These are phyloP conservation scores for Sanguinoderma infundibulare DNA, from an alignment of 1,284 basidiomycete genomes.

Conservation along the genomic window DNA sequence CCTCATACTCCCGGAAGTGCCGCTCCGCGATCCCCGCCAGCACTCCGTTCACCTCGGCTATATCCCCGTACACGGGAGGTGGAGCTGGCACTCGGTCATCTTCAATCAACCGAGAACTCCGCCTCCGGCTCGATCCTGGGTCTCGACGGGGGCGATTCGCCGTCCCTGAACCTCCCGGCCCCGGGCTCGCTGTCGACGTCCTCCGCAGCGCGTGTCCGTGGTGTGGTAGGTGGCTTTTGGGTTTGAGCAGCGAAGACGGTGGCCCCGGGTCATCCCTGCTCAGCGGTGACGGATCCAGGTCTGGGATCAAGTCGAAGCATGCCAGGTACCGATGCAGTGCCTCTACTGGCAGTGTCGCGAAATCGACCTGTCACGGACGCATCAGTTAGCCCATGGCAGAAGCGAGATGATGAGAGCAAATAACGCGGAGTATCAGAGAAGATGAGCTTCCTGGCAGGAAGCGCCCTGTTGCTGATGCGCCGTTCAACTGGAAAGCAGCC, in stretches of 20 bases:
- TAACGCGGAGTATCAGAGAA: not conserved
- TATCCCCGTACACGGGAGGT: constrained; percentile 66
- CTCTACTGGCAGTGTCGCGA: constrained; percentile 60
- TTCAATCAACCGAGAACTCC: constrained; percentile 71
- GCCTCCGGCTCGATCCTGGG: constrained; percentile 55
- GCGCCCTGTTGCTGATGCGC: constrained; percentile 1
- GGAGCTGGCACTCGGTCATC: constrained; percentile 50
- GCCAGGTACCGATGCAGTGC: constrained; percentile 71
- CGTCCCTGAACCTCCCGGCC: constrained; percentile 50
- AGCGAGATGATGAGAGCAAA: not conserved
- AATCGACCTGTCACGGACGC: constrained; percentile 61
- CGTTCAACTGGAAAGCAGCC: not conserved
- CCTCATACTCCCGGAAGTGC: constrained; percentile 65
- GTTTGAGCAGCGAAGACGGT: constrained; percentile 60
- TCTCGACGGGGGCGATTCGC: constrained; percentile 74
- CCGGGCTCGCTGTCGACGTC: constrained; percentile 33
- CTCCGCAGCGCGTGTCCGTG: constrained; percentile 45
- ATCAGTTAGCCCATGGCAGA: constrained; percentile 18
- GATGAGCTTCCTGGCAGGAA: not conserved
- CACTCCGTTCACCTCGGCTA: constrained; percentile 64
- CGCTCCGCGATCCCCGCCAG: constrained; percentile 69
- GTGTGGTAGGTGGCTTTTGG: constrained; percentile 23
- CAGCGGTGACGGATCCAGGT: constrained; percentile 71
- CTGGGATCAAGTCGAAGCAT: constrained; percentile 70
- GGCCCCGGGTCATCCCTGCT: constrained; percentile 67